Base-by-base conservation (phyloP, 768 basidiomycete genomes). In the Hortiboletus flavorubellus region DNA sequence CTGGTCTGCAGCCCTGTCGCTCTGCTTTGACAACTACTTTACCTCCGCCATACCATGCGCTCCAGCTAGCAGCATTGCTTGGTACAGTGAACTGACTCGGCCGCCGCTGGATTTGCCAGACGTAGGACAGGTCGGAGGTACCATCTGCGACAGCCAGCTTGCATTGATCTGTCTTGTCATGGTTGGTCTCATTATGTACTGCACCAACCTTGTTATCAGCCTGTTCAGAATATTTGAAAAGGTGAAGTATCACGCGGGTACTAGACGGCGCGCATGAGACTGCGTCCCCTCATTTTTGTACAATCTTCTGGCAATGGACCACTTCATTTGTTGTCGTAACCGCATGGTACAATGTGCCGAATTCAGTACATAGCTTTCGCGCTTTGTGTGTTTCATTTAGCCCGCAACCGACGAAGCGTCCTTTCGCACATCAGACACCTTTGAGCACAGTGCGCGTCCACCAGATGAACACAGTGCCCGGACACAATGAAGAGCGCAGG, bases 11-110 rank as follows among this genome's bases (percentile, higher is more conserved):
- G 86, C 89, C 15, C 79, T 95, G 51, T 91, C 91, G 16, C 85
- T 95, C 50, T 85, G 83, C 58, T 92, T 95, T 72, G 91, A 95
- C 77, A 92, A 96, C 66, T 93, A 86, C 72, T 93, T 94, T 74
- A 94, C 92, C 5, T 90, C 91, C 4, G 74, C 84, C 23, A 81
- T 95, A 44, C 86, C 89, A 33, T 96, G 93, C 63, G 81, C 88
- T 0, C 75, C 85, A 4, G 63, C 73, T 5, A 78, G 79, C 18
- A 75, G 72, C 38, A 84, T 77, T 15, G 76, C 83, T 18, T 94
- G 91, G 91, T 93, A 92, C 68, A 86, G 82, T 65, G 62, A 82
- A 51, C 67, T 91, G 9, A 77, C 81, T n/a, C 80, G 81, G 21
- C 55, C 72, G 8, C 59, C 67, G 37, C 58, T 74, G 45, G 40